These are phyloP conservation scores for Stentor coeruleus DNA, from an alignment of 73 alveolate genomes.

Conservation along the genomic window DNA sequence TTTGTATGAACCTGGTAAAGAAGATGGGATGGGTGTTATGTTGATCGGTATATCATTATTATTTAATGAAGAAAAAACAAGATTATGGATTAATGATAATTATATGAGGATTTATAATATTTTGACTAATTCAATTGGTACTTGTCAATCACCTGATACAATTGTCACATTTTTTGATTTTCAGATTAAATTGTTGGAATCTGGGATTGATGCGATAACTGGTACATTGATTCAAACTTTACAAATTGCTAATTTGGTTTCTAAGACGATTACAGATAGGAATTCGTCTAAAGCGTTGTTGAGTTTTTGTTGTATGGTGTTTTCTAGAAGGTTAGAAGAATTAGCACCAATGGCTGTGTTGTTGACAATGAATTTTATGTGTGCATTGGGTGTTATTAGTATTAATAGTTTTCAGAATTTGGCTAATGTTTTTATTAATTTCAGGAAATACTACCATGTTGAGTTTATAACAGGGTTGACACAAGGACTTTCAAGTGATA, in stretches of 20 bases:
- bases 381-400: not conserved
- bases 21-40: constrained; percentile 8
- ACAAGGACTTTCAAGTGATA: not conserved
- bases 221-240: not conserved
- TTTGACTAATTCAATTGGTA: not conserved
- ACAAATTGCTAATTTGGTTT: not conserved
- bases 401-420: not conserved
- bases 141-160: not conserved
- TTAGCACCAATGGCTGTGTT: not conserved
- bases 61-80: not conserved
- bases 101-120: not conserved
- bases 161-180: not conserved
- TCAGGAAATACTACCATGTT: not conserved
- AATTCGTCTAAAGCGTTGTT: not conserved
- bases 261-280: not conserved
- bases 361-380: not conserved
- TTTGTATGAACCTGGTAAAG: not conserved
- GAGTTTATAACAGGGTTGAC: not conserved
- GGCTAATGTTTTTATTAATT: not conserved
- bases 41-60: not conserved
- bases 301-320: not conserved
- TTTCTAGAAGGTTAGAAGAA: not conserved
- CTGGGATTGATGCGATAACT: not conserved
- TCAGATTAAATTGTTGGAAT: not conserved
- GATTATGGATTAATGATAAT: not conserved